Conservation (phyloP, 805 yeast genomes). For the Teunomyces tritomae region DNA sequence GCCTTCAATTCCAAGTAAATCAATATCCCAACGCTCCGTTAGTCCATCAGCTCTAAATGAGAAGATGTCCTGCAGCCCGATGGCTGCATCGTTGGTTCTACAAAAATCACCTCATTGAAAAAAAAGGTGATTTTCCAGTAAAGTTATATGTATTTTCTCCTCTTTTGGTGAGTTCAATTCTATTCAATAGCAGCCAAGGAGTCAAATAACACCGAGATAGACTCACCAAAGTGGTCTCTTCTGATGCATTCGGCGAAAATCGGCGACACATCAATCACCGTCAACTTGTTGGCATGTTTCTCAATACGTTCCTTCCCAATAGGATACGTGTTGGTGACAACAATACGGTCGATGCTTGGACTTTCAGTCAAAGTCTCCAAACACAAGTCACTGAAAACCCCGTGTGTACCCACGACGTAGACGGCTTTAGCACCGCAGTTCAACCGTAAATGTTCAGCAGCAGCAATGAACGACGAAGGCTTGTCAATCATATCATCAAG, state of each 20-base stretch:
- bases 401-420: conserved; percentile 92
- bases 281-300: conserved; percentile 60
- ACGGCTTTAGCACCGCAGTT: conserved; percentile 96
- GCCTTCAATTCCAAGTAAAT: conserved; percentile 3
- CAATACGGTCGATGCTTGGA: conserved; percentile 83
- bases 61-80: conserved; percentile 51
- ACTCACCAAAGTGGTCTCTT: conserved; percentile 98
- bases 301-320: conserved; percentile 60
- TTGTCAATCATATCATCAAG: conserved; percentile 97
- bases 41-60: conserved; percentile 40
- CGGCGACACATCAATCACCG: conserved; percentile 88
- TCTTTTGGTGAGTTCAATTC: background rate
- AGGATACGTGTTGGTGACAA: conserved; percentile 96
- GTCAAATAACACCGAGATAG: conserved; percentile 89
- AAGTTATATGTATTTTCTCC: background rate
- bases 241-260: conserved; percentile 97
- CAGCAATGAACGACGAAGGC: conserved; percentile 90
- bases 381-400: conserved; percentile 85
- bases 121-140: background rate
- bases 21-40: conserved; percentile 59
- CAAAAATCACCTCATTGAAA: conserved; percentile 3
- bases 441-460: conserved; percentile 94
- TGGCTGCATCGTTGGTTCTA: conserved; percentile 51
- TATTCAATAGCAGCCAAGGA: conserved; percentile 63
- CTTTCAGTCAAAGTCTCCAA: conserved; percentile 75